Evolutionary conservation across 345 rosid species (phyloP), one percentile per base, ranked within the genome.

Genomic region (Bruguiera gymnorhiza): DNA sequence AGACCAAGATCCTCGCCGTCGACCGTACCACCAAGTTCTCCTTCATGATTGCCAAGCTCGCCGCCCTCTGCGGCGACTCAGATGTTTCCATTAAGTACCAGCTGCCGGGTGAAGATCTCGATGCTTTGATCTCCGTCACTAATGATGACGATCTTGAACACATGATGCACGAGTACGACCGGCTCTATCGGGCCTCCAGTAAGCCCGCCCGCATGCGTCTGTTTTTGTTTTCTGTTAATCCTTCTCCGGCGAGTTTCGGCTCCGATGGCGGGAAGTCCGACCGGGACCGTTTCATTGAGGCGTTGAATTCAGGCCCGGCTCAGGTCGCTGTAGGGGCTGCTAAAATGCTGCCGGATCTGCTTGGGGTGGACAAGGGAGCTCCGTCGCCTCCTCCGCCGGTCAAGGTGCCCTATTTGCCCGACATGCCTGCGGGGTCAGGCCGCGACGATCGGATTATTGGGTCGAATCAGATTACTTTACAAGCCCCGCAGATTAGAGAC

Each of bases 111-210:
- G 91, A 91, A 73, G 98, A 91, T 32, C 90, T 94, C 54, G 98
- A 94, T 68, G 97, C 96, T 31, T 75, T 94, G 78, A 94, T 94
- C 68, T 94, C 98, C 0, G 97, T 94, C 37, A 85, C 97, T 2
- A 89, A 88, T 74, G 97, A 94, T 23, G 96, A 94, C 11, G 97
- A 91, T 83, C 92, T 94, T 18, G 96, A 89, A 36, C 96, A 91
- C 77, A 80, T 94, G 95, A 91, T 91, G 97, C 89, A 86, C 39
- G 98, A 94, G 79, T 88, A 91, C 70, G 97, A 94, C 63, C 93
- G 98, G 1, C 81, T 89, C 32, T 80, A 20, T 58, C 95, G 95
- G n/a, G 76, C 78, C 63, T 79, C 88, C 1, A 79, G 90, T n/a
- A 88, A 85, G 84, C 95, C 97, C 3, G 89, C 90, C 15, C 84